Conservation (phyloP, 768 basidiomycete genomes). For the Lactarius trivialis region DNA sequence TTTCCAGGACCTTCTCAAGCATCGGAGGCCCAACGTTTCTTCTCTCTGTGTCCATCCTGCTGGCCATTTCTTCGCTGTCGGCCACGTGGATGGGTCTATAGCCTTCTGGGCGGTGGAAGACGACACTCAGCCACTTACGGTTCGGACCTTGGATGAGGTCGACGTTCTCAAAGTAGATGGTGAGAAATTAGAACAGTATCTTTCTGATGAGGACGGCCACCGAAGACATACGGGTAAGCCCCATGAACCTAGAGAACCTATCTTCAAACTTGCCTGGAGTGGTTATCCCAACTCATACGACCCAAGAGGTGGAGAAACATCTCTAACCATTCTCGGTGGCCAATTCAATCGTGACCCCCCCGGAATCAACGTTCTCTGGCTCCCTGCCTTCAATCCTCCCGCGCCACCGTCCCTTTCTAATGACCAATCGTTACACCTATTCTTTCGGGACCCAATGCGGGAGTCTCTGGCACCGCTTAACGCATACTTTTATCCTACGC, state of each 20-base stretch:
- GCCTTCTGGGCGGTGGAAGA: constrained; percentile 81
- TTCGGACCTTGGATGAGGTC: constrained; percentile 57
- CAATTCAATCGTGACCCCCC: constrained; percentile 43
- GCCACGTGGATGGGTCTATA: constrained; percentile 76
- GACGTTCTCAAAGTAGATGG: constrained; percentile 52
- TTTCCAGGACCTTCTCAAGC: constrained; percentile 56
- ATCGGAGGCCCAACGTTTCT: constrained; percentile 64
- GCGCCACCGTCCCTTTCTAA: constrained; percentile 34
- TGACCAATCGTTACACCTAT: constrained; percentile 28
- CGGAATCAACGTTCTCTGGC: constrained; percentile 61
- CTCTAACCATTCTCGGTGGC: constrained; percentile 75
- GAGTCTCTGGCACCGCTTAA: constrained; percentile 46
- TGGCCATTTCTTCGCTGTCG: constrained; percentile 70
- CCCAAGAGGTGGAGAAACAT: constrained; percentile 64
- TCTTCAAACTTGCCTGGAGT: constrained; percentile 86
- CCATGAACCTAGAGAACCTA: constrained; percentile 50
- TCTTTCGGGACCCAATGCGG: constrained; percentile 57
- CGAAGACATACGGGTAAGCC: constrained; percentile 20
- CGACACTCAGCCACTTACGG: constrained; percentile 65
- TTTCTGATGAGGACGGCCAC: constrained; percentile 26
- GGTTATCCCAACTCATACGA: constrained; percentile 61
- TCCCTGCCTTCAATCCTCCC: constrained; percentile 58
- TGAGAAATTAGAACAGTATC: constrained; percentile 38
- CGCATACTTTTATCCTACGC: constrained; percentile 52
- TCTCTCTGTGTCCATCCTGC: constrained; percentile 67